Percentiles rank a stretch among this genome's conserved stretches.
Evolutionary conservation across 202 grass and related monocot species (phyloP).

Genomic region (Cymbopogon flexuosus): DNA sequence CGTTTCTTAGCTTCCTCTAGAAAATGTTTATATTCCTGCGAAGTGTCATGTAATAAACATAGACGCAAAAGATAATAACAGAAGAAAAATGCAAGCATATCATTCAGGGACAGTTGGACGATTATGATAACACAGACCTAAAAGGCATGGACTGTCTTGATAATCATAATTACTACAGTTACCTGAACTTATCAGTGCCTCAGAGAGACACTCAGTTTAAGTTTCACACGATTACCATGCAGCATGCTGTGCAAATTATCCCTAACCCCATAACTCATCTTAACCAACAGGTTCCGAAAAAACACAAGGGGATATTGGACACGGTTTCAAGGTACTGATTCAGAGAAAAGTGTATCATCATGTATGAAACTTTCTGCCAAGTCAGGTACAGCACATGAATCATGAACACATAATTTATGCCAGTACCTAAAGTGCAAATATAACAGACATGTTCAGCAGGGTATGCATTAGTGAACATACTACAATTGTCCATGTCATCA

Average conservation of each 20-base stretch:
- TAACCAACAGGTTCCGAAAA: neutral
- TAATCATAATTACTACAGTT: neutral
- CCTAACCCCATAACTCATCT: neutral
- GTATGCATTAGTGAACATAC: neutral
- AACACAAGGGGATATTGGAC: neutral
- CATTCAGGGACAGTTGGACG: neutral
- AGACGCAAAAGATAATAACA: slow-evolving; percentile 3
- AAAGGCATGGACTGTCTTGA: neutral
- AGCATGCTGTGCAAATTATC: slow-evolving; percentile 7
- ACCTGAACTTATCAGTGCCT: neutral
- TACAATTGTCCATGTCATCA: neutral
- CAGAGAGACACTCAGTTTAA: neutral
- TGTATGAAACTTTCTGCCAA: neutral
- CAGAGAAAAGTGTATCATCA: neutral
- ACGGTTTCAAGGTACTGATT: slow-evolving; percentile 3
- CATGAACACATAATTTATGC: neutral
- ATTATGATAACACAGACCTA: neutral
- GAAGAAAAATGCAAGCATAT: neutral
- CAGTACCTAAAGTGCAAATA: neutral
- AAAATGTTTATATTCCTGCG: slow-evolving; percentile 78
- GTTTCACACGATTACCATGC: neutral
- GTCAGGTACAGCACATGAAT: neutral
- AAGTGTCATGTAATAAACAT: slow-evolving; percentile 20
- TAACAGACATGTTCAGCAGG: neutral
- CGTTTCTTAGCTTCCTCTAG: slow-evolving; percentile 98